These are phyloP conservation scores for Neurospora intermedia DNA, from an alignment of 495 filamentous ascomycete species.

Conservation along the genomic window DNA sequence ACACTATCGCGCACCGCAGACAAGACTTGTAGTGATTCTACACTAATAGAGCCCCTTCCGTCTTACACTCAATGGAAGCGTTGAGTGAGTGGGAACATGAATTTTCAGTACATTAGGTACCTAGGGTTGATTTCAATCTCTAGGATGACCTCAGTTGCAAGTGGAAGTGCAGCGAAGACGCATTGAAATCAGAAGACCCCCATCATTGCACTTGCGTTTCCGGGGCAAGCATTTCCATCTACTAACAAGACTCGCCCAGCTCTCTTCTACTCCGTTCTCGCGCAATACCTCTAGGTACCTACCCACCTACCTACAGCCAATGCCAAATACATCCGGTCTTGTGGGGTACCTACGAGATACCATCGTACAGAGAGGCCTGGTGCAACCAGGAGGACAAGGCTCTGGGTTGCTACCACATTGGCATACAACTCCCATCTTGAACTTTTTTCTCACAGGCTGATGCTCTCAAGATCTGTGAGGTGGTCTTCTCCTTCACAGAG, in stretches of 20 bases:
- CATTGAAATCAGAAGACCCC: background rate
- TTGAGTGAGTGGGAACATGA: background rate
- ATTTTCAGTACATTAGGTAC: background rate
- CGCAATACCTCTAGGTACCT: background rate
- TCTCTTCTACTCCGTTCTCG: background rate
- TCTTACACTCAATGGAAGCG: background rate
- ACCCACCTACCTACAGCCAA: background rate
- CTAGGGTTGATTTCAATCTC: background rate
- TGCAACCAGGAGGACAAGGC: background rate
- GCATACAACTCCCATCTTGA: background rate
- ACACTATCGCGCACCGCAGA: background rate
- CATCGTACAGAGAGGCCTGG: background rate
- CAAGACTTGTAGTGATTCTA: background rate
- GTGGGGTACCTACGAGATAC: background rate
- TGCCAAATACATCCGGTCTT: background rate
- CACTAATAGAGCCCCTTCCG: background rate
- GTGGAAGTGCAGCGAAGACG: background rate
- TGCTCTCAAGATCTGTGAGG: background rate
- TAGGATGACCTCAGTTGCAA: background rate
- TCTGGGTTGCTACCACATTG: background rate
- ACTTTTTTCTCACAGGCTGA: background rate
- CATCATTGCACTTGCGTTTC: background rate
- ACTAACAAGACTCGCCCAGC: background rate
- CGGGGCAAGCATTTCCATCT: background rate
- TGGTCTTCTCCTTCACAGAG: background rate